Percentiles rank a stretch among this genome's conserved stretches.
Evolutionary conservation across 768 basidiomycete genomes (phyloP).

Genomic region (Boletus sensibilis): DNA sequence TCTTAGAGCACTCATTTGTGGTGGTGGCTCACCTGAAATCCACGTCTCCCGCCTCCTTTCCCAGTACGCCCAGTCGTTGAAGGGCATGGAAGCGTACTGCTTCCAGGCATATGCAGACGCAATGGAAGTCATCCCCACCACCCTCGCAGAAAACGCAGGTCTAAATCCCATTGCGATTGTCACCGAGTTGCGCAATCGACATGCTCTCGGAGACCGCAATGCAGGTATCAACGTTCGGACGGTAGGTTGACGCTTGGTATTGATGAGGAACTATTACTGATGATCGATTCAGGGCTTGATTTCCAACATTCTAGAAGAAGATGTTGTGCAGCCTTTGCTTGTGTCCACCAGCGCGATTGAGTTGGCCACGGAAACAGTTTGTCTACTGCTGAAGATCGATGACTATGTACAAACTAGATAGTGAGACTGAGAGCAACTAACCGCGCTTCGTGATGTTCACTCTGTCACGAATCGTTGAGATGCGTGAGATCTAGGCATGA

Average conservation of each 20-base stretch:
- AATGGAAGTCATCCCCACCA: slow-evolving; percentile 95
- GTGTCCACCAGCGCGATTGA: slow-evolving; percentile 96
- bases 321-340: slow-evolving; percentile 92
- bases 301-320: slow-evolving; percentile 96
- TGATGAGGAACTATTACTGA: slow-evolving; percentile 4
- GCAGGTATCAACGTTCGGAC: slow-evolving; percentile 99
- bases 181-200: slow-evolving; percentile 94
- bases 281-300: slow-evolving; percentile 71
- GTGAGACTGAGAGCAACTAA: neutral
- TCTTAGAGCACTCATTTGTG: slow-evolving; percentile 83
- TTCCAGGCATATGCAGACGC: slow-evolving; percentile 99
- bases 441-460: neutral
- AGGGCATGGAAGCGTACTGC: slow-evolving; percentile 98
- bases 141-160: slow-evolving; percentile 97
- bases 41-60: slow-evolving; percentile 90
- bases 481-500: neutral
- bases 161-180: slow-evolving; percentile 98
- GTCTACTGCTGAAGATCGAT: slow-evolving; percentile 92
- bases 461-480: neutral
- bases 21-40: slow-evolving; percentile 97
- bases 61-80: slow-evolving; percentile 88
- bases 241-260: slow-evolving; percentile 43
- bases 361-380: slow-evolving; percentile 96
- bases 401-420: slow-evolving; percentile 84
- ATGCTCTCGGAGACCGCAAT: slow-evolving; percentile 90